phyloP scores from a whole-genome alignment of 345 rosid species.

The Clarkia xantiana region DNA sequence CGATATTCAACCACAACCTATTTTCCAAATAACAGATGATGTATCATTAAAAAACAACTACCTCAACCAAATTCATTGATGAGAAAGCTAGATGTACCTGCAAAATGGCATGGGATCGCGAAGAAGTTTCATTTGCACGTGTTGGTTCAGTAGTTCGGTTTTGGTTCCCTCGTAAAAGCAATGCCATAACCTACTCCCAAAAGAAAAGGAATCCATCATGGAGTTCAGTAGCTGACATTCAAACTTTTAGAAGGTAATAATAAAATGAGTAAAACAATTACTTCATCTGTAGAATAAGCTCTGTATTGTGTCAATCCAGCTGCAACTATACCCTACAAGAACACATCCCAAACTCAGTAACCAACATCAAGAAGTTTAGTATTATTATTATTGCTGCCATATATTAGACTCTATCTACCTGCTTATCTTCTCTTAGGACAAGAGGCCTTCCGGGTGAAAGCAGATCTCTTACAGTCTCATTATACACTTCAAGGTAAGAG shows the following conservation, averaged over 20 bases:
- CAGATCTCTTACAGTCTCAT: conserved; percentile 86
- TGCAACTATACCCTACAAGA: conserved; percentile 64
- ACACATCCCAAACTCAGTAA: not conserved
- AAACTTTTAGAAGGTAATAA: not conserved
- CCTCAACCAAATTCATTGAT: not conserved
- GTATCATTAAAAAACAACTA: not conserved
- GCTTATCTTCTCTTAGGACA: conserved; percentile 84
- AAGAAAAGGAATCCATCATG: conserved; percentile 5
- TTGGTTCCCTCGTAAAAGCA: conserved; percentile 86
- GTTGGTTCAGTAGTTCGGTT: conserved; percentile 95
- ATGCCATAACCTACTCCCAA: conserved; percentile 63
- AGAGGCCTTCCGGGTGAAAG: conserved; percentile 96
- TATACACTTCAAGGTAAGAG: conserved; percentile 88
- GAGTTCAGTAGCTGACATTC: conserved; percentile 3
- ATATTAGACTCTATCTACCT: conserved; percentile 22
- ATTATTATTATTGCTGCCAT: no score
- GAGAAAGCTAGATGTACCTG: conserved; percentile 32
- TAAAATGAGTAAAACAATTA: conserved; percentile 10
- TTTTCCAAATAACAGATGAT: not conserved
- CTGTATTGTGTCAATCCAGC: conserved; percentile 92
- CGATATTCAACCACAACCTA: conserved; percentile 72
- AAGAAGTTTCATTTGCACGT: conserved; percentile 84
- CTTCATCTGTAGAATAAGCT: conserved; percentile 94
- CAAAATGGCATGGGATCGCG: conserved; percentile 92
- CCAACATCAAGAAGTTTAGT: not conserved